Evolutionary conservation across 2,329 filamentous ascomycete genomes (phyloP).

Genomic region (Fusarium sp.): DNA sequence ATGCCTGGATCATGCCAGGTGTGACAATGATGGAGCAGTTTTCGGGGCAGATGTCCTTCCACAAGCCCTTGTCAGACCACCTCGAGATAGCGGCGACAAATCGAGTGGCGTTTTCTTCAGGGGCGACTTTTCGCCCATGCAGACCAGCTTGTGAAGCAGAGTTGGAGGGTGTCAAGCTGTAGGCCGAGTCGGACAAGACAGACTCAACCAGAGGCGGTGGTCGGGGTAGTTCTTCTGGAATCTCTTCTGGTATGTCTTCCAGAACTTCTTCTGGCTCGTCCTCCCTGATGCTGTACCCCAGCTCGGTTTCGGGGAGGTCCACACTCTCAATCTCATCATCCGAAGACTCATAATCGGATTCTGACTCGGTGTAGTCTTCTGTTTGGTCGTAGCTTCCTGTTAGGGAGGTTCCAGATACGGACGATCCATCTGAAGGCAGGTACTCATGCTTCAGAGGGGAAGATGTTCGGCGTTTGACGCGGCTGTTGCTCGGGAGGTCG

Average conservation of each 20-base stretch:
- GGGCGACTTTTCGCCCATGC: slow-evolving; percentile 63
- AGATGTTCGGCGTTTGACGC: slow-evolving; percentile 80
- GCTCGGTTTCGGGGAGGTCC: slow-evolving; percentile 71
- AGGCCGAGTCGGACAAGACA: slow-evolving; percentile 65
- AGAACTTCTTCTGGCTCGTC: slow-evolving; percentile 55
- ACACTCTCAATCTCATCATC: slow-evolving; percentile 73
- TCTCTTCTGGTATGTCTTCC: slow-evolving; percentile 45
- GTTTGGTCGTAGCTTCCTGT: slow-evolving; percentile 66
- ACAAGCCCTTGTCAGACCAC: slow-evolving; percentile 74
- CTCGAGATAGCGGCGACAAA: slow-evolving; percentile 72
- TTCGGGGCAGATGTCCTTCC: slow-evolving; percentile 71
- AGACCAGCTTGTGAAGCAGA: slow-evolving; percentile 81
- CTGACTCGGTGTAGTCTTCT: slow-evolving; percentile 63
- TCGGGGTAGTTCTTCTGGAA: slow-evolving; percentile 24
- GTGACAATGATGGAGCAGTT: slow-evolving; percentile 70
- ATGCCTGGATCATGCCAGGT: slow-evolving; percentile 73
- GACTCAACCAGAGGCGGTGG: slow-evolving; percentile 55
- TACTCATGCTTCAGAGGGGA: slow-evolving; percentile 98
- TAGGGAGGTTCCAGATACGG: slow-evolving; percentile 72
- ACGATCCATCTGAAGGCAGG: slow-evolving; percentile 82
- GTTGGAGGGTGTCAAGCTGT: slow-evolving; percentile 83
- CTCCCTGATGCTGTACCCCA: slow-evolving; percentile 70
- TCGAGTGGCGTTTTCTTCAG: slow-evolving; percentile 62
- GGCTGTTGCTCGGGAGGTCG: slow-evolving; percentile 61
- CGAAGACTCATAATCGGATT: slow-evolving; percentile 64